Evolutionary conservation across 2,329 filamentous ascomycete genomes (phyloP).

Genomic region (Fusarium pseudograminearum): DNA sequence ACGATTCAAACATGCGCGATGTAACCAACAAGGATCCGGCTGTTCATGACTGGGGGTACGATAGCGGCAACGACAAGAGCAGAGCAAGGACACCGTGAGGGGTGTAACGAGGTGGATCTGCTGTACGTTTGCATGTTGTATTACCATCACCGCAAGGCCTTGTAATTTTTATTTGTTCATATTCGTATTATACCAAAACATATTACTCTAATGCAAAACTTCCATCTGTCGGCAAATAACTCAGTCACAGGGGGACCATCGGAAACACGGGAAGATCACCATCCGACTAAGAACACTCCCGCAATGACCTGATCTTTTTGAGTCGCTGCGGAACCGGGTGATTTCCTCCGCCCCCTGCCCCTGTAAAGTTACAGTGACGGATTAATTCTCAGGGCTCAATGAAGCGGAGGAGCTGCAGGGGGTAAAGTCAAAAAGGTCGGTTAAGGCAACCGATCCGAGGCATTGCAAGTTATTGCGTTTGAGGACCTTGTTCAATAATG

Average conservation of each 20-base stretch:
- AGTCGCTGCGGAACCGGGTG: not conserved
- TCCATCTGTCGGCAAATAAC: not conserved
- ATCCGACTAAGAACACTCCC: constrained; percentile 2
- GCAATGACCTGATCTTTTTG: not conserved
- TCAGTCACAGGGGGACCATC: constrained; percentile 1
- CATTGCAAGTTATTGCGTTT: not conserved
- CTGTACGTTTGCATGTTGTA: not conserved
- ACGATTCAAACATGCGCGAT: not conserved
- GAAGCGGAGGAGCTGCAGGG: not conserved
- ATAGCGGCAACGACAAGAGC: not conserved
- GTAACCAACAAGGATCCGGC: constrained; percentile 10
- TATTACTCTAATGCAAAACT: constrained; percentile 20
- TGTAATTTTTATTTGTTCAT: not conserved
- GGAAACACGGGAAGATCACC: constrained; percentile 21
- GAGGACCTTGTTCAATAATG: not conserved
- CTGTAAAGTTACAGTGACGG: not conserved
- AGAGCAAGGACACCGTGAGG: constrained; percentile 7
- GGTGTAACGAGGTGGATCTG: not conserved
- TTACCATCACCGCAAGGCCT: not conserved
- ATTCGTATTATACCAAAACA: not conserved
- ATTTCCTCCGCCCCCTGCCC: not conserved
- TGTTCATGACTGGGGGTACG: constrained; percentile 36
- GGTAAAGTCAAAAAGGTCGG: not conserved
- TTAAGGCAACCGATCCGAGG: constrained; percentile 3
- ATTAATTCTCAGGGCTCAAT: not conserved